Conservation (phyloP, 345 rosid genomes). For the Rhizophora apiculata region DNA sequence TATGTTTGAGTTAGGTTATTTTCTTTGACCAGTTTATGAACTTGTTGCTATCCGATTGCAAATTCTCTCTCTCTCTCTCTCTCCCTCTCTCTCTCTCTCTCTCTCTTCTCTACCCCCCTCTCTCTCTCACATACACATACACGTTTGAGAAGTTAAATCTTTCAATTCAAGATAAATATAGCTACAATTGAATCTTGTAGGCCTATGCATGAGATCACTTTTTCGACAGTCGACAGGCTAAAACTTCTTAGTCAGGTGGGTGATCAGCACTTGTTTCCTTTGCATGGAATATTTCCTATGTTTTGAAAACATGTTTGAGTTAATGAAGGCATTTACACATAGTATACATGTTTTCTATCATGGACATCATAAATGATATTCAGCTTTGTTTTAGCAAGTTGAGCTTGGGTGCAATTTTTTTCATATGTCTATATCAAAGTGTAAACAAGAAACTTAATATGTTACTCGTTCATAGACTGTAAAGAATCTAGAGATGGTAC, state of each 20-base stretch:
- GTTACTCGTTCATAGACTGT: neutral
- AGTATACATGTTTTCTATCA: neutral
- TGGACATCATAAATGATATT: neutral
- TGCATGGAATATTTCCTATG: neutral
- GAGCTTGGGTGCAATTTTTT: neutral
- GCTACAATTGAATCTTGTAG: constrained; percentile 41
- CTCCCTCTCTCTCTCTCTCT: too few species aligned
- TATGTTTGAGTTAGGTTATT: too few species aligned
- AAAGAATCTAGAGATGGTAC: neutral
- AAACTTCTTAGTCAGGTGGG: constrained; percentile 91
- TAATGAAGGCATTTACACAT: neutral
- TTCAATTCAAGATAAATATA: neutral
- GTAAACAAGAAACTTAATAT: neutral
- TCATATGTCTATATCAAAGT: neutral
- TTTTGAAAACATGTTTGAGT: neutral
- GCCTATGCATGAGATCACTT: constrained; percentile 95
- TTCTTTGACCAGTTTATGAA: too few species aligned
- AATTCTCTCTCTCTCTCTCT: too few species aligned
- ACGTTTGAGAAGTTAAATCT: too few species aligned
- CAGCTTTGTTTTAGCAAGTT: constrained; percentile 6
- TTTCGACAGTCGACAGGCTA: constrained; percentile 91
- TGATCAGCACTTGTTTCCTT: constrained; percentile 7
- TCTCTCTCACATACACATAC: too few species aligned
- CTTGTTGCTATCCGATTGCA: too few species aligned
- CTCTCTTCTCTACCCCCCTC: too few species aligned